Evolutionary conservation across 164 flowering plant species (phyloP).

Genomic region (Nelumbo lutea): DNA sequence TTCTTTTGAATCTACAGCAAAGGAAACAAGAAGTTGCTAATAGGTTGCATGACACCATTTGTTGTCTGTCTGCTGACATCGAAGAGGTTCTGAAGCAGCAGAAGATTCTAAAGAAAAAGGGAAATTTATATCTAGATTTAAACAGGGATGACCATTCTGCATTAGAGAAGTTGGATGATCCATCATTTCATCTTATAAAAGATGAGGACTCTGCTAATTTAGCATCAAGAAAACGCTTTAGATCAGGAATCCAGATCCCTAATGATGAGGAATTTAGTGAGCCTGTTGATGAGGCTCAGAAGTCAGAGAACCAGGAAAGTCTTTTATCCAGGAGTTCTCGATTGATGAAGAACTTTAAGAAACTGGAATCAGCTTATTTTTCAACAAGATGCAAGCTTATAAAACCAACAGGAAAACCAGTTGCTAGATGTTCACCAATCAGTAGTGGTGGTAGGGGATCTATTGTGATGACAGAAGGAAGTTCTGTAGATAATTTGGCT

Average conservation of each 20-base stretch:
- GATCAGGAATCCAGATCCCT: conserved; percentile 29
- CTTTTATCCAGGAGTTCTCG: conserved; percentile 52
- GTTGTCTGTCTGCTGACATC: conserved; percentile 67
- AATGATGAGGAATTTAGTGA: conserved; percentile 32
- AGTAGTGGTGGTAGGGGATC: conserved; percentile 61
- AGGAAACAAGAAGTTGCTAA: conserved; percentile 67
- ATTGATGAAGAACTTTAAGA: conserved; percentile 79
- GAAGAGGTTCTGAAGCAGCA: conserved; percentile 70
- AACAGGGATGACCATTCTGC: conserved; percentile 28
- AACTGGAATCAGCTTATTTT: conserved; percentile 79
- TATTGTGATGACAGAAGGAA: conserved; percentile 56
- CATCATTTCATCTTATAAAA: conserved; percentile 22
- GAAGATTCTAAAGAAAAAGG: conserved; percentile 32
- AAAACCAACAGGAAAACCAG: conserved; percentile 29
- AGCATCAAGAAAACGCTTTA: conserved; percentile 57
- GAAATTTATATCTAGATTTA: conserved; percentile 25
- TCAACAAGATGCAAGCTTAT: conserved; percentile 53
- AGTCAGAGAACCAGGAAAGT: conserved; percentile 38
- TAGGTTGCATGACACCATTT: conserved; percentile 57
- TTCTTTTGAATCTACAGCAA: conserved; percentile 62
- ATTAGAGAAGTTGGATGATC: conserved; percentile 23
- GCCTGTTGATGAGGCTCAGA: conserved; percentile 25
- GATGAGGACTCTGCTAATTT: conserved; percentile 38
- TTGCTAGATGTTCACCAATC: conserved; percentile 33
- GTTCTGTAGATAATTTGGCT: conserved; percentile 56